Conservation (phyloP, 2,329 filamentous ascomycete genomes). For the Cytospora chrysosperma region DNA sequence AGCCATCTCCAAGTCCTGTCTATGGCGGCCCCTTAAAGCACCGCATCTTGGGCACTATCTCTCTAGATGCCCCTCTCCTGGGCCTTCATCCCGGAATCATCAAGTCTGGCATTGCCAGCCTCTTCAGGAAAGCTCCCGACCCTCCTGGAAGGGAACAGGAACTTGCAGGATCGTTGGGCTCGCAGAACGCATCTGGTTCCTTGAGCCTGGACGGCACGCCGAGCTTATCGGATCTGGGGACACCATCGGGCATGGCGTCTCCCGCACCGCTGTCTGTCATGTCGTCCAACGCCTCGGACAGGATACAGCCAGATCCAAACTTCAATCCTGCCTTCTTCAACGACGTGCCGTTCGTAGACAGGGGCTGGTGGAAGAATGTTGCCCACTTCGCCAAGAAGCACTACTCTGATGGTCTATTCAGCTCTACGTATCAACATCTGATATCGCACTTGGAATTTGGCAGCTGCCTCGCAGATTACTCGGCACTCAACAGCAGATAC, state of each 20-base stretch:
- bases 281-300: slow-evolving; percentile 23
- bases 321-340: slow-evolving; percentile 77
- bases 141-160: slow-evolving; percentile 30
- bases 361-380: slow-evolving; percentile 66
- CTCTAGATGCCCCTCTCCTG: slow-evolving; percentile 82
- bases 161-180: slow-evolving; percentile 19
- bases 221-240: slow-evolving; percentile 16
- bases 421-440: slow-evolving; percentile 71
- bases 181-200: slow-evolving; percentile 23
- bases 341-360: slow-evolving; percentile 66
- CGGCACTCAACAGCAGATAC: slow-evolving; percentile 69
- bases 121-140: slow-evolving; percentile 58
- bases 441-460: slow-evolving; percentile 83
- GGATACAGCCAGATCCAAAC: slow-evolving; percentile 52
- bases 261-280: slow-evolving; percentile 20
- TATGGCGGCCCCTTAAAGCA: slow-evolving; percentile 58
- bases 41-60: slow-evolving; percentile 75
- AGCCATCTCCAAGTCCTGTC: slow-evolving; percentile 38
- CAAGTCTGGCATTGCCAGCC: slow-evolving; percentile 73
- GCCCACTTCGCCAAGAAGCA: slow-evolving; percentile 83
- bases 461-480: slow-evolving; percentile 74
- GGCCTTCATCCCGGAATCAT: slow-evolving; percentile 88
- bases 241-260: slow-evolving; percentile 26
- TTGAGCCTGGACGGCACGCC: slow-evolving; percentile 30
- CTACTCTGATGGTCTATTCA: slow-evolving; percentile 63